A percentile compares a stretch with the other conserved stretches of the same genome.
These are phyloP conservation scores for Microascus cirrosus DNA, from an alignment of 2,329 filamentous ascomycete species.

Conservation along the genomic window DNA sequence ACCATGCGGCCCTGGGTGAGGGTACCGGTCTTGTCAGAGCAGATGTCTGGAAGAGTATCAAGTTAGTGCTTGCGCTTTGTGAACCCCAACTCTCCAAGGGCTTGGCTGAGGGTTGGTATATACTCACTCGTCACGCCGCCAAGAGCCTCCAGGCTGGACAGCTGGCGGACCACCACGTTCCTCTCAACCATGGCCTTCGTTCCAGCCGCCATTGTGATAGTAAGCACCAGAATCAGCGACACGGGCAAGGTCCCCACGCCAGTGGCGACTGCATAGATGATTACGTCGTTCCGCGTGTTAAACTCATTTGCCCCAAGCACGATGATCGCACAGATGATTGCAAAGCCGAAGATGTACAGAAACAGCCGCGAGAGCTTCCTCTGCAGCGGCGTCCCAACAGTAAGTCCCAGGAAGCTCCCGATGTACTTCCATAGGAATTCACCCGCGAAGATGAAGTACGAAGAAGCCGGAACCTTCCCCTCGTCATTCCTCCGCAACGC, in stretches of 20 bases:
- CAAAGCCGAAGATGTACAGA: conserved; percentile 55
- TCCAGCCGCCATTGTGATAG: conserved; percentile 47
- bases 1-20: conserved; percentile 55
- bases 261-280: conserved; percentile 38
- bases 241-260: conserved; percentile 39
- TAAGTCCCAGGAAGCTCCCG: conserved; percentile 55
- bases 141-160: conserved; percentile 43
- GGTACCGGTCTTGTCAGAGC: conserved; percentile 47
- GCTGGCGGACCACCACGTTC: conserved; percentile 40
- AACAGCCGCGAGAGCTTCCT: conserved; percentile 59
- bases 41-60: conserved; percentile 23
- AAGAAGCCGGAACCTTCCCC: conserved; percentile 39
- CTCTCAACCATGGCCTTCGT: conserved; percentile 40
- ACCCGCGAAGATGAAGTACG: conserved; percentile 32
- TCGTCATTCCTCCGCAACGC: conserved; percentile 36
- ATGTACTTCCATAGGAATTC: conserved; percentile 45
- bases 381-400: conserved; percentile 59
- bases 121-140: conserved; percentile 45
- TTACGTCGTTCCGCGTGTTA: conserved; percentile 42
- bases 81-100: background rate
- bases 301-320: conserved; percentile 55
- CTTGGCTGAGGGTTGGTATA: background rate
- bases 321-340: conserved; percentile 57
- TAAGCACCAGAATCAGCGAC: conserved; percentile 37
- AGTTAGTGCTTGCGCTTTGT: background rate